Evolutionary conservation across 257 asterid genomes (phyloP).

Genomic region (Leptodermis oblonga): DNA sequence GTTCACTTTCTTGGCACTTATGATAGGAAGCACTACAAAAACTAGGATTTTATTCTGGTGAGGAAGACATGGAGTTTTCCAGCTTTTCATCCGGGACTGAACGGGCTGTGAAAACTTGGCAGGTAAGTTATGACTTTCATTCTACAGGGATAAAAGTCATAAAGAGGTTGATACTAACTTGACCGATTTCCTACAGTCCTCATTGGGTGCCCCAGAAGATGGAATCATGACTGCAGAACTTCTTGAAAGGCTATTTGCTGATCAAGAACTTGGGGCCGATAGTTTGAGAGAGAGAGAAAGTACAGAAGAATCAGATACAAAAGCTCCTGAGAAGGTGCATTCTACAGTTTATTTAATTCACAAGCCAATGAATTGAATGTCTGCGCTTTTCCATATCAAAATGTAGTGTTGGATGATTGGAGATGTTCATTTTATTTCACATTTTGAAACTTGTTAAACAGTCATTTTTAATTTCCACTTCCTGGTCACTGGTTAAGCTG

Average conservation of each 20-base stretch:
- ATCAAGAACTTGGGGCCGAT: constrained; percentile 31
- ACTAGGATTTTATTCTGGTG: constrained; percentile 90
- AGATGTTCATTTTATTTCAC: not conserved
- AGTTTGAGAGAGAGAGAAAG: constrained; percentile 17
- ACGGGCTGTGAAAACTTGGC: constrained; percentile 97
- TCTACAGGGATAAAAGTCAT: not conserved
- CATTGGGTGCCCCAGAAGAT: constrained; percentile 58
- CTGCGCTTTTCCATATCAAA: not conserved
- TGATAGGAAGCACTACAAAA: constrained; percentile 69
- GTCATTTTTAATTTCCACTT: not conserved
- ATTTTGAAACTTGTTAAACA: not conserved
- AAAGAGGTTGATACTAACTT: not conserved
- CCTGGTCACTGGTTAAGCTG: not conserved
- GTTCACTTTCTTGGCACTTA: constrained; percentile 21
- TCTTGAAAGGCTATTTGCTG: constrained; percentile 41
- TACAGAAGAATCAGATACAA: constrained; percentile 24
- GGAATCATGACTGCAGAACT: constrained; percentile 88
- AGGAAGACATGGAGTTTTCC: constrained; percentile 85
- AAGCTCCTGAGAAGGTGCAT: constrained; percentile 31
- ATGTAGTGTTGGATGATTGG: not conserved
- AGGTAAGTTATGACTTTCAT: constrained; percentile 45
- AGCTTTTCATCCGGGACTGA: constrained; percentile 76
- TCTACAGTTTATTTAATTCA: constrained; percentile 3
- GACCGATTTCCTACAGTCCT: constrained; percentile 41
- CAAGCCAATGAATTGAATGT: not conserved